Conservation (phyloP, 1,284 basidiomycete species). For the Spongiforma sp. region DNA sequence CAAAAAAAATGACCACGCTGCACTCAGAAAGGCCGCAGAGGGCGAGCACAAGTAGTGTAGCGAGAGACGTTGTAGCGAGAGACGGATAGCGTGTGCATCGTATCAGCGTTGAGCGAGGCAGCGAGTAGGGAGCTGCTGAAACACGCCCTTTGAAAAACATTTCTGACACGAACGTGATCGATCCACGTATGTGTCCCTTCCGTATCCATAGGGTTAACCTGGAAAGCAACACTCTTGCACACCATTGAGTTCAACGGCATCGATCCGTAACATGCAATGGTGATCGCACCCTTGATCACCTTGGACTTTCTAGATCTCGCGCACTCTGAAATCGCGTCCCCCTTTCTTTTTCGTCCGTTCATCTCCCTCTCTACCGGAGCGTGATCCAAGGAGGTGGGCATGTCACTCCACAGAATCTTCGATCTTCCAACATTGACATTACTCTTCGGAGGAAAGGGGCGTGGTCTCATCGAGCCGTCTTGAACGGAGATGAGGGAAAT, state of each 20-base stretch:
- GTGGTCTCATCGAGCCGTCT: constrained; percentile 27
- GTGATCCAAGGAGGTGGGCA: too few species aligned
- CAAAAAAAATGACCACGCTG: too few species aligned
- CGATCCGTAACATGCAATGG: constrained; percentile 84
- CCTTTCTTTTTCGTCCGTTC: constrained; percentile 70
- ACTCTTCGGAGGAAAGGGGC: constrained; percentile 3
- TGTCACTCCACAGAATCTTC: too few species aligned
- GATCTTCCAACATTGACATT: constrained; percentile 45
- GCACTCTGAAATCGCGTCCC: constrained; percentile 70
- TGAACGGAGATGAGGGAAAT: constrained; percentile 4
- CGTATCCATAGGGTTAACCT: constrained; percentile 65
- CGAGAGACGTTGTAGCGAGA: too few species aligned
- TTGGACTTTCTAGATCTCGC: constrained; percentile 79
- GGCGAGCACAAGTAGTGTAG: too few species aligned
- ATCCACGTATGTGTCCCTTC: constrained; percentile 66
- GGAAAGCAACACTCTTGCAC: constrained; percentile 67
- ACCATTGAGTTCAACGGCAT: constrained; percentile 74
- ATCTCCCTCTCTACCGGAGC: too few species aligned
- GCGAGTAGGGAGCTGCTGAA: too few species aligned
- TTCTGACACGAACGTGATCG: constrained; percentile 67
- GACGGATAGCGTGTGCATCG: too few species aligned
- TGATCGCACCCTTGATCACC: constrained; percentile 63
- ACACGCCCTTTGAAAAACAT: too few species aligned
- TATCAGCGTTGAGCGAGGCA: too few species aligned
- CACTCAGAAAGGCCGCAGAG: too few species aligned